Conservation (phyloP, 805 yeast species). For the Wickerhamiella azymoides region DNA sequence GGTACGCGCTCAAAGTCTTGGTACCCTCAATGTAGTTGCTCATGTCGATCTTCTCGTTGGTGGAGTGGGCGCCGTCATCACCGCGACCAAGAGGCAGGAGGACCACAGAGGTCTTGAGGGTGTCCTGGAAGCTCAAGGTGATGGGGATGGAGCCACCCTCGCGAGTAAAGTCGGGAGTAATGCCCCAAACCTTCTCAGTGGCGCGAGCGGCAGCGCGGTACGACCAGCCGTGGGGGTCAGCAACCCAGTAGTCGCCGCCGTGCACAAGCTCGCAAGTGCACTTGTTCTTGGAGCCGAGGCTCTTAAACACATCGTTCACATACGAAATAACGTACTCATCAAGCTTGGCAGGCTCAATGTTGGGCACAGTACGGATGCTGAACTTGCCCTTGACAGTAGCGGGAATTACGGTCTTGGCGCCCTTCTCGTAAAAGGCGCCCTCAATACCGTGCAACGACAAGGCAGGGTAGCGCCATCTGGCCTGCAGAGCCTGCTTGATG, state of each 20-base stretch:
- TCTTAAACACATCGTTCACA: slow-evolving; percentile 49
- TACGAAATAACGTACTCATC: slow-evolving; percentile 64
- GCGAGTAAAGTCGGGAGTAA: slow-evolving; percentile 93
- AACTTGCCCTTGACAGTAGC: slow-evolving; percentile 89
- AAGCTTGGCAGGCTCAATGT: slow-evolving; percentile 68
- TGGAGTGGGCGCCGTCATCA: slow-evolving; percentile 98
- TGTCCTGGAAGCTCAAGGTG: slow-evolving; percentile 83
- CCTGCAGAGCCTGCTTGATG: slow-evolving; percentile 82
- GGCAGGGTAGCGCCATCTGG: slow-evolving; percentile 98
- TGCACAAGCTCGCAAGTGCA: slow-evolving; percentile 65
- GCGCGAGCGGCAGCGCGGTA: slow-evolving; percentile 93
- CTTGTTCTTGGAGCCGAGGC: slow-evolving; percentile 64
- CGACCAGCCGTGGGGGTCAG: slow-evolving; percentile 83
- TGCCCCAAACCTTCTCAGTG: slow-evolving; percentile 85
- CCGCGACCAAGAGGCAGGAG: slow-evolving; percentile 97
- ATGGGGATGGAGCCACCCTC: slow-evolving; percentile 99
- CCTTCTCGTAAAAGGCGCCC: slow-evolving; percentile 89
- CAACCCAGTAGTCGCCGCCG: slow-evolving; percentile 93
- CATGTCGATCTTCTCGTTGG: slow-evolving; percentile 85
- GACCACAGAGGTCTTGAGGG: slow-evolving; percentile 70
- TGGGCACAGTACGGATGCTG: slow-evolving; percentile 93
- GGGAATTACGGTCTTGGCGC: slow-evolving; percentile 98
- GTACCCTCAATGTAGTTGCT: slow-evolving; percentile 85
- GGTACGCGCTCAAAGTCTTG: slow-evolving; percentile 83
- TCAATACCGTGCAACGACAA: slow-evolving; percentile 92